phyloP scores from a whole-genome alignment of 306 rosid species.

The Trifolium dubium region DNA sequence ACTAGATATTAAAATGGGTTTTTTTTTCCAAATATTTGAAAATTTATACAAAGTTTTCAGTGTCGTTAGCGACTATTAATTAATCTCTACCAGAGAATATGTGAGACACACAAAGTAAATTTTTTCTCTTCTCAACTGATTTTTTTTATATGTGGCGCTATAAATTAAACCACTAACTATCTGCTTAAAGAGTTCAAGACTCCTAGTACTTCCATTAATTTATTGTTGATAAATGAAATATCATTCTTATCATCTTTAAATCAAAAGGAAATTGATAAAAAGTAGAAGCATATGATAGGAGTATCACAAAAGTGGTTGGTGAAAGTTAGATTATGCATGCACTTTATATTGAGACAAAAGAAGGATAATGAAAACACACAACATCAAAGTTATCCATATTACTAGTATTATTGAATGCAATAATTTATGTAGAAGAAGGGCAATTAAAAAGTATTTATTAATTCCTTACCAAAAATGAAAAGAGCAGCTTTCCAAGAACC shows the following conservation, averaged over 20 bases:
- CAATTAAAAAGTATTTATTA: background rate
- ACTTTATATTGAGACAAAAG: slow-evolving; percentile 8
- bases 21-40: background rate
- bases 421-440: background rate
- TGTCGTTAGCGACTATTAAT: too few species aligned
- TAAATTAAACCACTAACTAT: too few species aligned
- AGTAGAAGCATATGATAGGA: slow-evolving; percentile 1
- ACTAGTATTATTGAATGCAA: background rate
- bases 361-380: slow-evolving; percentile 18
- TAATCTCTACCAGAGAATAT: too few species aligned
- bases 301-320: background rate
- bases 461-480: slow-evolving; percentile 60
- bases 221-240: too few species aligned
- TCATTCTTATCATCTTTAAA: too few species aligned
- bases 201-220: too few species aligned
- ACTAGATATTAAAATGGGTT: background rate
- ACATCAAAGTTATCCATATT: background rate
- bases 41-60: background rate
- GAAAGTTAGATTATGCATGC: slow-evolving; percentile 16
- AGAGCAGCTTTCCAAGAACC: slow-evolving; percentile 76
- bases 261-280: background rate
- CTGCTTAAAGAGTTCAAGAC: too few species aligned
- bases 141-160: too few species aligned
- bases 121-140: too few species aligned
- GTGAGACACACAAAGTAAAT: too few species aligned